Conservation (phyloP, 352 stramenopile genomes). For the Phytophthora agathidicida region DNA sequence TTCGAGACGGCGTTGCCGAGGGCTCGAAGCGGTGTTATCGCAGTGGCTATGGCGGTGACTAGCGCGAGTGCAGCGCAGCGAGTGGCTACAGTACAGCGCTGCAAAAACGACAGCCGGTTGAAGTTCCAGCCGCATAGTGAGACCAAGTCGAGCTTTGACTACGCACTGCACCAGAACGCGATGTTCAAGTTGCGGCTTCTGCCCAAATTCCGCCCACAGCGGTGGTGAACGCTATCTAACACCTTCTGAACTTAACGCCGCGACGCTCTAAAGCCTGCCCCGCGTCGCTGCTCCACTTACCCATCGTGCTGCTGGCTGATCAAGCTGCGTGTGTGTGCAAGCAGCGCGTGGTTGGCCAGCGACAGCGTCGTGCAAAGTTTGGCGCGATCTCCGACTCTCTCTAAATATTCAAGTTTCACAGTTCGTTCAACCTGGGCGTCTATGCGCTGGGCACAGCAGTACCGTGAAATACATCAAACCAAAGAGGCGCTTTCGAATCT, state of each 20-base stretch:
- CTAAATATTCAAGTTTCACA: neutral
- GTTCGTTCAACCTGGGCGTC: neutral
- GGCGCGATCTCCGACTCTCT: slow-evolving; percentile 16
- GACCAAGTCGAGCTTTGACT: too few species aligned
- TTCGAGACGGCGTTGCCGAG: too few species aligned
- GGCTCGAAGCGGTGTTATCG: too few species aligned
- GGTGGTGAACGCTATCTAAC: too few species aligned
- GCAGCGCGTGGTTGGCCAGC: slow-evolving; percentile 6
- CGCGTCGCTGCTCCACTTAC: slow-evolving; percentile 11
- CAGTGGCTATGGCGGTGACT: neutral
- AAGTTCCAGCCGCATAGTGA: slow-evolving; percentile 20
- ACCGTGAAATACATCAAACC: neutral
- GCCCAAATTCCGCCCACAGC: neutral
- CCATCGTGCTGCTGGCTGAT: slow-evolving; percentile 18
- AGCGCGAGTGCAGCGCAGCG: slow-evolving; percentile 6
- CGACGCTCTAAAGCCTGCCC: neutral
- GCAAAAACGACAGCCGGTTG: slow-evolving; percentile 16
- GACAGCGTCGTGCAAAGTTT: slow-evolving; percentile 2
- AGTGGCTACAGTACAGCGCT: slow-evolving; percentile 20
- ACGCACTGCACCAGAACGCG: neutral
- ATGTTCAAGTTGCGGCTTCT: slow-evolving; percentile 27
- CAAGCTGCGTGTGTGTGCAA: slow-evolving; percentile 14
- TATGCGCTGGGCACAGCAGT: neutral
- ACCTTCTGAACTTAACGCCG: slow-evolving; percentile 4
- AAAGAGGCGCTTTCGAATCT: slow-evolving; percentile 21